These are phyloP conservation scores for Centella asiatica DNA, from an alignment of 129 eudicot genomes.

Conservation along the genomic window DNA sequence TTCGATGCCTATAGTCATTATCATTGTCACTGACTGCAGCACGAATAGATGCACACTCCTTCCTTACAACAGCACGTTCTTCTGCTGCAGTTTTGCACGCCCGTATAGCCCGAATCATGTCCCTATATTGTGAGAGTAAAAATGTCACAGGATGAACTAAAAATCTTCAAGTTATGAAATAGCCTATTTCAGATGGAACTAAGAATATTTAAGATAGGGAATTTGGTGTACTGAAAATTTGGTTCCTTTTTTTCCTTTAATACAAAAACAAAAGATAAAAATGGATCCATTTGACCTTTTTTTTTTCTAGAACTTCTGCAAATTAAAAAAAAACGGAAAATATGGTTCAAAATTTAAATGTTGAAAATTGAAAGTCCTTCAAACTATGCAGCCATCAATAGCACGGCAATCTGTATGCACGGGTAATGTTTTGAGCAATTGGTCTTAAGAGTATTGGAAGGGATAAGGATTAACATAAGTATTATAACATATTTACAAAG, in stretches of 20 bases:
- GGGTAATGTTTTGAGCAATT: neutral
- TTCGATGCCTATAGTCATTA: constrained; percentile 85
- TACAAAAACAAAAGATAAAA: too few species aligned
- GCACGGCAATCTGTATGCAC: neutral
- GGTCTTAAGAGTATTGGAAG: neutral
- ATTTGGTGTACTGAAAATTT: neutral
- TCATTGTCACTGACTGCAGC: constrained; percentile 93
- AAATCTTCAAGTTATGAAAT: constrained; percentile 5
- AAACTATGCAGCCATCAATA: neutral
- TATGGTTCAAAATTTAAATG: neutral
- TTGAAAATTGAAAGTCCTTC: neutral
- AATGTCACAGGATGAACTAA: constrained; percentile 4
- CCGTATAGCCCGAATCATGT: constrained; percentile 98
- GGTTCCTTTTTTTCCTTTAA: neutral
- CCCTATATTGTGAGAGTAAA: constrained; percentile 45
- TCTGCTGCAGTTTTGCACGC: constrained; percentile 99
- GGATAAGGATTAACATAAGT: too few species aligned
- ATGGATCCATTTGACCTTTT: neutral
- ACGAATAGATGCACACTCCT: constrained; percentile 97
- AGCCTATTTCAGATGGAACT: neutral
- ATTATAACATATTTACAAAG: too few species aligned
- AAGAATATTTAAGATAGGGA: neutral
- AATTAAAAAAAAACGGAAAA: neutral
- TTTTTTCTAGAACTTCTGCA: neutral
- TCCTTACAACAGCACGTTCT: constrained; percentile 96